A percentile compares a stretch with the other conserved stretches of the same genome.
Evolutionary conservation across 331 rosid genomes (phyloP).

Genomic region (Quercus phellos): DNA sequence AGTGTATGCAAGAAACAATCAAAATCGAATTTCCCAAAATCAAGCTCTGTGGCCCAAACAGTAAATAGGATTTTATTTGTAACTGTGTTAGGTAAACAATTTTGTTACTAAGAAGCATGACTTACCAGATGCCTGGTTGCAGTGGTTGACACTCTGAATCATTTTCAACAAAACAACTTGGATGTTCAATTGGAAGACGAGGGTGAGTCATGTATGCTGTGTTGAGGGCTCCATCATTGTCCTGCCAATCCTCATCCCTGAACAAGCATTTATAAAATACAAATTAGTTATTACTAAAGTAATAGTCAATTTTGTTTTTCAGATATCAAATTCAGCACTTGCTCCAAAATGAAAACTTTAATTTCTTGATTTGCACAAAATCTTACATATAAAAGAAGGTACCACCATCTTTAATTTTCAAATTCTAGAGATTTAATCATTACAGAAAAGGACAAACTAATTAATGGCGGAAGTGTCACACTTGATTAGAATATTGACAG

Average conservation of each 20-base stretch:
- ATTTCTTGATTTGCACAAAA: too few relatives aligned
- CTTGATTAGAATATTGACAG: background rate
- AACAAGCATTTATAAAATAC: conserved; percentile 16
- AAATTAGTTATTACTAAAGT: background rate
- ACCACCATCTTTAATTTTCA: background rate
- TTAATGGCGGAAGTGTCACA: background rate
- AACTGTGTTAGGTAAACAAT: background rate
- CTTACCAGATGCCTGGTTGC: conserved; percentile 76
- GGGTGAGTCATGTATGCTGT: conserved; percentile 95
- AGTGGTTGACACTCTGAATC: conserved; percentile 81
- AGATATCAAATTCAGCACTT: too few relatives aligned
- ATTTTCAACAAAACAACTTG: conserved; percentile 54
- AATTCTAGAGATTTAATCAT: background rate
- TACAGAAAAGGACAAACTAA: background rate
- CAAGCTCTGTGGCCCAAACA: background rate
- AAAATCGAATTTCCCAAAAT: background rate
- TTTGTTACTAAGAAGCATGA: background rate
- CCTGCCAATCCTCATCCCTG: conserved; percentile 98
- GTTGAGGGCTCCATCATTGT: conserved; percentile 95
- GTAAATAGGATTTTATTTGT: background rate
- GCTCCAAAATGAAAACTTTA: too few relatives aligned
- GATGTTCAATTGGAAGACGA: conserved; percentile 76
- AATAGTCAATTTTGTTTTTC: background rate
- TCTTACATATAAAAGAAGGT: too few relatives aligned
- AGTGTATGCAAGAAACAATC: background rate